Base-by-base conservation (phyloP, 345 rosid genomes). In the Arabis alpina region DNA sequence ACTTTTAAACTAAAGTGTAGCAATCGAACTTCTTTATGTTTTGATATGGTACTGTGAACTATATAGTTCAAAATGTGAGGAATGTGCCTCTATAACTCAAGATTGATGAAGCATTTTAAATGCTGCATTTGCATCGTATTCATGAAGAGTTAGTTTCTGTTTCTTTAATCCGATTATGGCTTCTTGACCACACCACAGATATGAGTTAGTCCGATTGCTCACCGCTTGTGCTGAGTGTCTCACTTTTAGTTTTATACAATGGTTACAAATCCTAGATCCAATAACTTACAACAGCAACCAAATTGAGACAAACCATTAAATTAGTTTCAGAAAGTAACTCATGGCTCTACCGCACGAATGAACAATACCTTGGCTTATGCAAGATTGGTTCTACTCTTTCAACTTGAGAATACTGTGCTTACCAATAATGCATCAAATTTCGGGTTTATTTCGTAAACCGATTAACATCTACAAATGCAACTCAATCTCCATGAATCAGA, bases 401-500 rank as follows among this genome's bases (percentile, higher is more conserved):
- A 7, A 16, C 5, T 23, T 44, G 14, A 68, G 40, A 43, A 32
- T 27, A 60, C 12, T 7, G 36, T 25, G 65, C 51, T 40, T 8
- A 32, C 36, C 40, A 16, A 51, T 11, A 2, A n/a, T 43, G 3
- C 52, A 43, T 51, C 49, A 37, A 44, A 10, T 12, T 57, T n/a
- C 67, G 54, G 27, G 60, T 39, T 40, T 1, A 59, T 11, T 51
- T 28, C 50, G n/a, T 23, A 49, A 60, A 70, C 14, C 51, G 42
- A 53, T 13, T 15, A 45, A 54, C 50, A 72, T 12, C 13, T 4
- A 64, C 4, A 53, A 13, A 32, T 19, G 7, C 60, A 71, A 61
- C 68, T 71, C 47, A 43, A 58, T 13, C 11, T 0, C 50, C 12
- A 25, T 27, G 16, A 34, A 72, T 72, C 64, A 73, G 54, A 73